phyloP scores from a whole-genome alignment of 2,329 filamentous ascomycete species.

The Stromatinia cepivora region DNA sequence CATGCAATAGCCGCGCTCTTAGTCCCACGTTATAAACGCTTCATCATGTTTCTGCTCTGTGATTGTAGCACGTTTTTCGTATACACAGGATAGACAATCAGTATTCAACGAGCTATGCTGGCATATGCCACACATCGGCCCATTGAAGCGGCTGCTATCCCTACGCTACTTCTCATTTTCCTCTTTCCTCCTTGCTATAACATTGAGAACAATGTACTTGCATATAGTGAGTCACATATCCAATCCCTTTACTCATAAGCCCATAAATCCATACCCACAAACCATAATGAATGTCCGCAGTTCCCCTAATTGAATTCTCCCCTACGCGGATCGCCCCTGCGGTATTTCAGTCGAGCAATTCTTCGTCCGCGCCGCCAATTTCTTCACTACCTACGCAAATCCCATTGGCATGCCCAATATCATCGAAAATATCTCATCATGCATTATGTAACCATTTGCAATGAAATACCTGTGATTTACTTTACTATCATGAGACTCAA shows the following conservation, averaged over 20 bases:
- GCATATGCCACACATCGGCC: constrained; percentile 39
- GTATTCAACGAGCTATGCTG: constrained; percentile 45
- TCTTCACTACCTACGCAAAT: constrained; percentile 45
- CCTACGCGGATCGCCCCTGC: constrained; percentile 46
- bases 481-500: constrained; percentile 48
- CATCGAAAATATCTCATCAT: constrained; percentile 40
- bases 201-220: constrained; percentile 65
- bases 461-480: constrained; percentile 46
- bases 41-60: constrained; percentile 54
- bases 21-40: constrained; percentile 47
- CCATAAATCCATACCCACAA: not conserved
- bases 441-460: constrained; percentile 46
- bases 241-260: no score
- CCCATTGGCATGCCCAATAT: constrained; percentile 45
- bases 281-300: constrained; percentile 31
- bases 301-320: constrained; percentile 60
- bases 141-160: constrained; percentile 30
- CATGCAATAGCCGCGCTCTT: constrained; percentile 51
- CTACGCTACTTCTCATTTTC: constrained; percentile 59
- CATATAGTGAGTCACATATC: constrained; percentile 51
- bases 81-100: constrained; percentile 58
- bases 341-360: constrained; percentile 39
- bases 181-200: constrained; percentile 61
- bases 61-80: constrained; percentile 54
- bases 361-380: constrained; percentile 42